phyloP scores from a whole-genome alignment of 345 rosid genomes.

The Brassica rapa region DNA sequence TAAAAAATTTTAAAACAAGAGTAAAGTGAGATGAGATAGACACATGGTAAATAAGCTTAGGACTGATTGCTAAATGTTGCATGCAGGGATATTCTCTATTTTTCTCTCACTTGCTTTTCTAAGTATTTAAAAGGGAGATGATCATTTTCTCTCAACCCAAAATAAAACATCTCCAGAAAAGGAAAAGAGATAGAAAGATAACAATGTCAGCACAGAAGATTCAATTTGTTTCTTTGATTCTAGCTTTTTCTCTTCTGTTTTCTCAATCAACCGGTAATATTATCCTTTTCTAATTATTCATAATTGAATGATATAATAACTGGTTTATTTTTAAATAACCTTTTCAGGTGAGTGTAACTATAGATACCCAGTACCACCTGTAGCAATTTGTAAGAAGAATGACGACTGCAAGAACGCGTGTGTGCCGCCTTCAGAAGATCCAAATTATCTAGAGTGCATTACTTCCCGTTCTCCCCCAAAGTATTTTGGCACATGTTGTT shows the following conservation, averaged over 20 bases:
- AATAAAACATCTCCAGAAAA: not conserved
- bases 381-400: not conserved
- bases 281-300: not conserved
- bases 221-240: not conserved
- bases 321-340: not conserved
- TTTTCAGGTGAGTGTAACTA: not conserved
- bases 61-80: too few species aligned
- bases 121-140: not conserved
- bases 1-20: too few species aligned
- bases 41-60: too few species aligned
- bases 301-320: not conserved
- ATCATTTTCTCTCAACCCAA: not conserved
- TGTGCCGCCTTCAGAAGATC: not conserved
- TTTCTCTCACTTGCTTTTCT: too few species aligned
- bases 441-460: not conserved
- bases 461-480: not conserved
- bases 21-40: too few species aligned
- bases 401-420: not conserved
- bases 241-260: not conserved
- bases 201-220: not conserved
- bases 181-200: not conserved
- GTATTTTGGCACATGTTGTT: not conserved
- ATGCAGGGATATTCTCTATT: too few species aligned
- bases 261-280: not conserved
- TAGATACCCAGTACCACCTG: not conserved